A percentile compares a stretch with the other conserved stretches of the same genome.
Evolutionary conservation across 169 alveolate species (phyloP).

Genomic region (Neospora caninum): DNA sequence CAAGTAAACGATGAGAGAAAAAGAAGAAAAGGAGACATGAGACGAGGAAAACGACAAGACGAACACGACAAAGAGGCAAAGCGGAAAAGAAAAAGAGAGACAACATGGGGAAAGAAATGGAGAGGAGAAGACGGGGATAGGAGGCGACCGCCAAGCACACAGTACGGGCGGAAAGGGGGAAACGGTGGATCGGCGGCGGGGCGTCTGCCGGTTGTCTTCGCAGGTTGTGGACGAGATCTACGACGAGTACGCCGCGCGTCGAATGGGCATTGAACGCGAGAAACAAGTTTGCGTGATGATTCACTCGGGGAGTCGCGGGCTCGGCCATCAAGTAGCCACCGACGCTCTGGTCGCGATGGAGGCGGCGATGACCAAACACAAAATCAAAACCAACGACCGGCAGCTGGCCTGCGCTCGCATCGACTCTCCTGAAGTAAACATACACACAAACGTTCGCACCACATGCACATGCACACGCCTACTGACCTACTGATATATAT

Average conservation of each 20-base stretch:
- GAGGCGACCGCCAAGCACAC: background rate
- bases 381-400: constrained; percentile 82
- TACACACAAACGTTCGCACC: background rate
- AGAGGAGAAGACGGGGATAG: background rate
- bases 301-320: constrained; percentile 90
- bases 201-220: too few species aligned
- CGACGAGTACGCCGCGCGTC: constrained; percentile 85
- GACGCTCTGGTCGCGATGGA: constrained; percentile 90
- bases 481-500: background rate
- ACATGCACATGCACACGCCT: background rate
- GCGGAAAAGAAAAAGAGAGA: background rate
- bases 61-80: background rate
- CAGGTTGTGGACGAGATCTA: constrained; percentile 86
- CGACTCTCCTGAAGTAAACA: constrained; percentile 62
- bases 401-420: constrained; percentile 90
- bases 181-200: background rate
- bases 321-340: constrained; percentile 90
- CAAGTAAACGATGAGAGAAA: constrained; percentile 73
- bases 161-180: background rate
- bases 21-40: background rate
- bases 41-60: background rate
- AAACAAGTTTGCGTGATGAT: constrained; percentile 88
- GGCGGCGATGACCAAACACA: constrained; percentile 66
- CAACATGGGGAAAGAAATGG: background rate
- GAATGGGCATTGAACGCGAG: constrained; percentile 85